phyloP scores from a whole-genome alignment of 78 protist species.

The Creolimax fragrantissima region DNA sequence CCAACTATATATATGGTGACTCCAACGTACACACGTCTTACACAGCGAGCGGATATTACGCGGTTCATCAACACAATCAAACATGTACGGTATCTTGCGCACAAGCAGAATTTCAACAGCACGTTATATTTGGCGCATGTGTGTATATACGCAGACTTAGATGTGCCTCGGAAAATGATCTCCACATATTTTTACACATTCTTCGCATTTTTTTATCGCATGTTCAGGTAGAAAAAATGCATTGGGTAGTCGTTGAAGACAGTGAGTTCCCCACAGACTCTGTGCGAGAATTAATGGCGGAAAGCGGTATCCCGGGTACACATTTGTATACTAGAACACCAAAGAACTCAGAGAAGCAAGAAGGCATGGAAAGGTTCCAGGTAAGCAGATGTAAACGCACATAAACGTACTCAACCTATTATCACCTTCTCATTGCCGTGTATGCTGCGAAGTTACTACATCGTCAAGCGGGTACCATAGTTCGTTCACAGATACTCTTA shows the following conservation, averaged over 20 bases:
- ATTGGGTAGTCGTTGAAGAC: conserved; percentile 17
- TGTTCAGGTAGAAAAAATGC: neutral
- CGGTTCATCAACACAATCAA: neutral
- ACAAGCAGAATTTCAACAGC: neutral
- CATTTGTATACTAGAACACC: neutral
- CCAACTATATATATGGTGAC: neutral
- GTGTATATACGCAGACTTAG: neutral
- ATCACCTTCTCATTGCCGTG: too few species aligned
- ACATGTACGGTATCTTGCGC: neutral
- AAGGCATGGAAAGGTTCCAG: neutral
- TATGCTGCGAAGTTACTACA: too few species aligned
- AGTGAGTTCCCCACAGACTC: neutral
- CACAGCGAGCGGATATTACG: neutral
- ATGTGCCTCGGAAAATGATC: neutral
- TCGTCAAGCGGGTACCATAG: too few species aligned
- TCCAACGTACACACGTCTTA: neutral
- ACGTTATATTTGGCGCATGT: neutral
- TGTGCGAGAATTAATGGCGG: neutral
- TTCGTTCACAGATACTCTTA: too few species aligned
- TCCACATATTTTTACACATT: neutral
- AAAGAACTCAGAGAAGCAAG: neutral
- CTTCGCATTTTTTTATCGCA: neutral
- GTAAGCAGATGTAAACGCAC: neutral
- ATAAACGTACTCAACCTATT: too few species aligned
- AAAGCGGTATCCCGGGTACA: neutral